Evolutionary conservation across 495 filamentous ascomycete species (phyloP).

Genomic region (Tuber borchii): DNA sequence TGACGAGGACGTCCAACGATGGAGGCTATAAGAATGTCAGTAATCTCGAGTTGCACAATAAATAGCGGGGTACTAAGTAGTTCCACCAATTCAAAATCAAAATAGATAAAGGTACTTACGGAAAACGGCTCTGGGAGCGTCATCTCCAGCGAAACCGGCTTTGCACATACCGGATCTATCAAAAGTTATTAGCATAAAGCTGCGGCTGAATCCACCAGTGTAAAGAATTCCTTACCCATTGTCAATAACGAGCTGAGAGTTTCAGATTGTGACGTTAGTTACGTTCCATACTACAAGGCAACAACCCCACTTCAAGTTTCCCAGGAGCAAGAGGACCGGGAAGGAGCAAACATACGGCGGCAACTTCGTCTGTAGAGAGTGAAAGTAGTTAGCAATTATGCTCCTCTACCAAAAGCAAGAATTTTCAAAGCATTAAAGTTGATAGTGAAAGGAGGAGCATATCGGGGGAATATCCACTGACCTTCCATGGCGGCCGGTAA

Average conservation of each 20-base stretch:
- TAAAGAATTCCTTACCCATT: slow-evolving; percentile 77
- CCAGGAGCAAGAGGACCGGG: background rate
- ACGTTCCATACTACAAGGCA: slow-evolving; percentile 14
- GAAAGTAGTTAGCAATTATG: slow-evolving; percentile 51
- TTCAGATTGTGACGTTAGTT: slow-evolving; percentile 36
- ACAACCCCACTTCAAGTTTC: slow-evolving; percentile 20
- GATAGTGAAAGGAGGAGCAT: slow-evolving; percentile 40
- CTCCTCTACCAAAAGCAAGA: slow-evolving; percentile 24
- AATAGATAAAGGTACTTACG: slow-evolving; percentile 65
- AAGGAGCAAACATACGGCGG: slow-evolving; percentile 52
- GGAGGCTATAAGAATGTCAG: slow-evolving; percentile 59
- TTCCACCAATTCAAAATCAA: slow-evolving; percentile 32
- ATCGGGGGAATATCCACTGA: slow-evolving; percentile 49
- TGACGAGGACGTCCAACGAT: slow-evolving; percentile 99
- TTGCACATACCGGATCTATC: slow-evolving; percentile 99
- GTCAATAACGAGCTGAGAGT: slow-evolving; percentile 85
- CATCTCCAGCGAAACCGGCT: slow-evolving; percentile 99
- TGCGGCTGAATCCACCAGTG: background rate
- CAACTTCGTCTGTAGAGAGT: slow-evolving; percentile 83
- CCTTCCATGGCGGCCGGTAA: slow-evolving; percentile 67
- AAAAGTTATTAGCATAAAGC: slow-evolving; percentile 23
- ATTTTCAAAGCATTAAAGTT: slow-evolving; percentile 19
- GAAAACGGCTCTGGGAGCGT: slow-evolving; percentile 99
- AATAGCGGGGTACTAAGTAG: slow-evolving; percentile 34
- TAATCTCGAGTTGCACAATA: slow-evolving; percentile 26